These are phyloP conservation scores for Pythium scleroteichum DNA, from an alignment of 352 stramenopile genomes.

Conservation along the genomic window DNA sequence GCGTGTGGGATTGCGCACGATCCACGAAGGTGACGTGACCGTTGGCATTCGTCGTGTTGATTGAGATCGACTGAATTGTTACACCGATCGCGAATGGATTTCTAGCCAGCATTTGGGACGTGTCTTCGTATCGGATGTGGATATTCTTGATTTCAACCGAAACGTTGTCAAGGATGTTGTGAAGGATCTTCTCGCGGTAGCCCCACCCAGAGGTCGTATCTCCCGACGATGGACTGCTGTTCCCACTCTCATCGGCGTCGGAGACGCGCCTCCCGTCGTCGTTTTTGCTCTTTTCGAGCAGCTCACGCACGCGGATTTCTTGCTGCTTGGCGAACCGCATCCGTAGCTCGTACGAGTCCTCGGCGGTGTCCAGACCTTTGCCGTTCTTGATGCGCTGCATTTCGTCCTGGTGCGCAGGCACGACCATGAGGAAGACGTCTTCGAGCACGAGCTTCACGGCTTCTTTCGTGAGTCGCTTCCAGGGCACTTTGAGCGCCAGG, in stretches of 20 bases:
- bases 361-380: conserved; percentile 31
- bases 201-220: conserved; percentile 67
- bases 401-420: conserved; percentile 64
- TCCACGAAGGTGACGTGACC: conserved; percentile 80
- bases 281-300: conserved; percentile 69
- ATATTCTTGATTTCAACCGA: conserved; percentile 83
- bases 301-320: conserved; percentile 72
- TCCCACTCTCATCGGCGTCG: conserved; percentile 20
- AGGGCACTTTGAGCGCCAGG: conserved; percentile 81
- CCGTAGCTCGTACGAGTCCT: conserved; percentile 63
- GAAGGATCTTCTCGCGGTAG: conserved; percentile 80
- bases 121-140: conserved; percentile 84
- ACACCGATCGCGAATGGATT: conserved; percentile 65
- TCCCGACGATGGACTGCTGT: background rate
- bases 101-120: conserved; percentile 55
- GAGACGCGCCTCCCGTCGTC: conserved; percentile 35
- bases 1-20: conserved; percentile 69
- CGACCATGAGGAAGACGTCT: conserved; percentile 74
- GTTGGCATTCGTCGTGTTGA: conserved; percentile 80
- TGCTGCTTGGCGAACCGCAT: conserved; percentile 82
- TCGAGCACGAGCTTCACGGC: conserved; percentile 77
- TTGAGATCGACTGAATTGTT: conserved; percentile 73
- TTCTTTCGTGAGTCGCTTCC: conserved; percentile 81
- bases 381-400: conserved; percentile 33
- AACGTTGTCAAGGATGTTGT: conserved; percentile 84